Conservation (phyloP, 176 grass and related monocot genomes). For the Paspalum vaginatum region DNA sequence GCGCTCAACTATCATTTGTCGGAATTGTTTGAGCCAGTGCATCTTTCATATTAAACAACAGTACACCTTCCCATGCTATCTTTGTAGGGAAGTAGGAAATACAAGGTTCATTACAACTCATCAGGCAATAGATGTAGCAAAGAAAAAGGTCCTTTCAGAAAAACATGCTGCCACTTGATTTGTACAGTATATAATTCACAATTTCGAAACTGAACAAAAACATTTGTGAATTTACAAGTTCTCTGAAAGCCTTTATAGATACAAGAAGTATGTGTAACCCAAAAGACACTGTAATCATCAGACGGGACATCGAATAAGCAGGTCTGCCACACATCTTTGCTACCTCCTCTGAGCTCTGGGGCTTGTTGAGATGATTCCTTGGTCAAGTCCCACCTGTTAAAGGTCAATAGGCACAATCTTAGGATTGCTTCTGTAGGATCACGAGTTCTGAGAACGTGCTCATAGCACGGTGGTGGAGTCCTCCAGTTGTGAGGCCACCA, state of each 20-base stretch:
- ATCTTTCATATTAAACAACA: neutral
- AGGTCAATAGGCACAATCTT: neutral
- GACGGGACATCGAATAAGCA: neutral
- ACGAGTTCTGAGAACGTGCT: too few relatives aligned
- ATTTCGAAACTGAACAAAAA: neutral
- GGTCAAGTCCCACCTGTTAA: neutral
- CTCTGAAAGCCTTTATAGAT: neutral
- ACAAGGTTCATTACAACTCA: neutral
- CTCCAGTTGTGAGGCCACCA: too few relatives aligned
- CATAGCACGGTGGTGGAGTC: too few relatives aligned
- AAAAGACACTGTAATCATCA: neutral
- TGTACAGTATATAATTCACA: conserved; percentile 1
- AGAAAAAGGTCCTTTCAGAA: neutral
- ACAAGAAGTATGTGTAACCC: neutral
- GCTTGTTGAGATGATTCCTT: neutral
- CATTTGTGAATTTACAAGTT: neutral
- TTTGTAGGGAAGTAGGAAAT: neutral
- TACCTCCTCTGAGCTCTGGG: neutral
- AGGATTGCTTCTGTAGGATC: neutral
- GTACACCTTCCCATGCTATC: neutral
- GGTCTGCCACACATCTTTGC: neutral
- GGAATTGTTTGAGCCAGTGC: neutral
- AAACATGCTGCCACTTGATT: conserved; percentile 2
- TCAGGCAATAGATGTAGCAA: neutral
- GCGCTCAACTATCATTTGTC: neutral